Evolutionary conservation across 441 rosid genomes (phyloP), one percentile per base, ranked within the genome.

Genomic region (Codiaeum variegatum): DNA sequence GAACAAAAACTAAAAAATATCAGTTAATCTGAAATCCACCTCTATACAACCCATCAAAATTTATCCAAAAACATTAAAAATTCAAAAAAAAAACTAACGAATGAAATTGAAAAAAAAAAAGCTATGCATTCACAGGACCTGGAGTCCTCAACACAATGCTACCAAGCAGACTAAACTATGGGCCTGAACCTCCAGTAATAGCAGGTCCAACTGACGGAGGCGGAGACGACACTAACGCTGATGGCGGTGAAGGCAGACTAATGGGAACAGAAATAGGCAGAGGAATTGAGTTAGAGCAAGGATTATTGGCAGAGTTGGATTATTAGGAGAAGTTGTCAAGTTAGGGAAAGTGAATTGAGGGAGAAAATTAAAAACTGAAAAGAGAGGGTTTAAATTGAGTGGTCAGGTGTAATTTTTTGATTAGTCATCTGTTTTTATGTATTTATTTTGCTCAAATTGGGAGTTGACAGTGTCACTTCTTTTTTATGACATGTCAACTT

Each of bases 81-180:
- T 19, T 40, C 11, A 10, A 40, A 40, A 40, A 40, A 40, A 40
- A 40, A 40, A 52, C 58, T n/a, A 12, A n/a, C 23, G n/a, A n/a
- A 19, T 52, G 24, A 52, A 52, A 52, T 19, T 47, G 4, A 16
- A 47, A 47, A 15, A 7, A 66, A 72, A 72, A 63, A 67, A 29
- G 74, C 79, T 85, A 84, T 46, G 88, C 83, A 78, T 85, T 87
- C 83, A 83, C 78, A 64, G 93, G 97, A 46, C 87, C 94, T 19
- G 90, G 93, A 73, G 84, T 69, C 55, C 65, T 83, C 70, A 74
- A 72, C 74, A 67, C 76, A 2, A 91, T 73, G 69, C 69, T 77
- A 72, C 77, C 78, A 36, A 92, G 91, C 55, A 85, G 91, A 75
- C 62, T 85, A 40, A 62, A 5, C 19, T 70, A 64, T 5, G 87